Evolutionary conservation across 805 yeast genomes (phyloP).

Genomic region (Pichia gijzeniarum): DNA sequence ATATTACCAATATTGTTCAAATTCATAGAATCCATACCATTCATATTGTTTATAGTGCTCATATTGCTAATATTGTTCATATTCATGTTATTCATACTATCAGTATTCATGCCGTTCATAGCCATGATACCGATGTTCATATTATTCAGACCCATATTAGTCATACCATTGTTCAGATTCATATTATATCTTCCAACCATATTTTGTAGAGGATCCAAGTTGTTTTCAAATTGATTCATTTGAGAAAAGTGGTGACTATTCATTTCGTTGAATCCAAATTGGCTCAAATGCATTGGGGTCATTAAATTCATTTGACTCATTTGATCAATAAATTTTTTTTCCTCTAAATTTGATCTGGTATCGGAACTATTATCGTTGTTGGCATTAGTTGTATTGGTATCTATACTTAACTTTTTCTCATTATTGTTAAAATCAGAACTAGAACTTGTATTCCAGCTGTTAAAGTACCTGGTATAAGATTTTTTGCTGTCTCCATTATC

Average conservation of each 20-base stretch:
- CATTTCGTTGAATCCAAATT: not conserved
- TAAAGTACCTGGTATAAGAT: not conserved
- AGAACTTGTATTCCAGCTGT: not conserved
- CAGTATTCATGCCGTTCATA: conserved; percentile 1
- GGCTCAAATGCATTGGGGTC: not conserved
- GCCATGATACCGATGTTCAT: not conserved
- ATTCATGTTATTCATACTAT: conserved; percentile 2
- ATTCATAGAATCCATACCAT: not conserved
- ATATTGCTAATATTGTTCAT: not conserved
- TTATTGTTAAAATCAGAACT: not conserved
- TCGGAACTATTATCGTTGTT: not conserved
- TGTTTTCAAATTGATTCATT: not conserved
- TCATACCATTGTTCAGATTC: not conserved
- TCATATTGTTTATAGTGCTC: conserved; percentile 2
- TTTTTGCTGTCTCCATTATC: not conserved
- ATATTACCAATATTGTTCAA: not conserved
- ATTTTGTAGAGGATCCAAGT: not conserved
- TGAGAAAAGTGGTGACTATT: not conserved
- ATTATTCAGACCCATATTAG: not conserved
- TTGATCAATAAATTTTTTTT: conserved; percentile 1
- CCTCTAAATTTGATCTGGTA: not conserved
- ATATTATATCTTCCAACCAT: not conserved
- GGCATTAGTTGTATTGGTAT: not conserved
- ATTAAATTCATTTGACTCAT: conserved; percentile 5
- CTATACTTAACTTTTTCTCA: not conserved